Conservation (phyloP, 805 yeast genomes). For the Myxozyma neglecta region DNA sequence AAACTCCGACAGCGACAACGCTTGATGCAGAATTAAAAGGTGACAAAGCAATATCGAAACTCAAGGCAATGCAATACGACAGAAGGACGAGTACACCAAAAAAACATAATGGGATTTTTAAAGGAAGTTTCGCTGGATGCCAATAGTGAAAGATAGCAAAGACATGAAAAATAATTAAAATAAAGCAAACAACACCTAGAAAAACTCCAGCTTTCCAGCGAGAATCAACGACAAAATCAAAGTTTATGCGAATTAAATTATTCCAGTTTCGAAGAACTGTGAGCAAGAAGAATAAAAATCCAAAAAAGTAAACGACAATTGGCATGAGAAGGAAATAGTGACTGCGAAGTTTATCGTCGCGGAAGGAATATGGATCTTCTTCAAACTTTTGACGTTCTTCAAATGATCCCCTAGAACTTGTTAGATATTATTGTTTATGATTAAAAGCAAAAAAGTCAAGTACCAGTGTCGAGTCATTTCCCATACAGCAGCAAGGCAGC, state of each 20-base stretch:
- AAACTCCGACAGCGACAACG: constrained; percentile 30
- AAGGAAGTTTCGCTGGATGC: constrained; percentile 29
- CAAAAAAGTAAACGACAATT: constrained; percentile 34
- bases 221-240: constrained; percentile 23
- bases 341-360: constrained; percentile 30
- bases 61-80: constrained; percentile 27
- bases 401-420: constrained; percentile 32
- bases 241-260: constrained; percentile 8
- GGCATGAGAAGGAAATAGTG: constrained; percentile 34
- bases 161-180: constrained; percentile 29
- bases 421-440: neutral
- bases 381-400: constrained; percentile 36
- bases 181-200: constrained; percentile 33
- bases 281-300: constrained; percentile 33
- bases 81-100: constrained; percentile 23
- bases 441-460: neutral
- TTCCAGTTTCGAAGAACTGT: constrained; percentile 38
- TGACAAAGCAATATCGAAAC: constrained; percentile 25
- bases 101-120: constrained; percentile 25
- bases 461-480: constrained; percentile 38
- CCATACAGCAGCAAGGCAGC: constrained; percentile 33
- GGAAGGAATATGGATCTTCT: constrained; percentile 34
- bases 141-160: constrained; percentile 31
- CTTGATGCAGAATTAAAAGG: constrained; percentile 34
- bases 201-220: constrained; percentile 37